Base-by-base conservation (phyloP, 805 yeast species). In the Ogataea corticis region DNA sequence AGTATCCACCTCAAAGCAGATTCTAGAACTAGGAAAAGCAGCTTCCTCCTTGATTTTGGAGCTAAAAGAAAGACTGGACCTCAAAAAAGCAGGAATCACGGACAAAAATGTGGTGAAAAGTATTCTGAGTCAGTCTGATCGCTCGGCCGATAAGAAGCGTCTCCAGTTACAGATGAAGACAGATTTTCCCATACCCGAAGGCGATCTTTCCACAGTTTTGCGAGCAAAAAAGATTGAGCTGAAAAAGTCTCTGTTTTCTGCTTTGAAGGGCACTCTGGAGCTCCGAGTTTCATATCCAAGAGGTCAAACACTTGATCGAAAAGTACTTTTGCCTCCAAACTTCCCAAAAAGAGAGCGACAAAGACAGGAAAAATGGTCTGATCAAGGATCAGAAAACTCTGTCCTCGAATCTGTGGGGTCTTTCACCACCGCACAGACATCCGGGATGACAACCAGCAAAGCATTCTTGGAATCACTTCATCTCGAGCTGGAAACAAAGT, bases 71-170 rank as follows among this genome's bases (percentile, higher is more conserved):
- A 47, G 32, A 4, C 14, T 12, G 2, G 25, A 39, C 1, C 38
- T 54, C 17, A 37, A 42, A 27, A 30, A 44, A 6, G 32, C 33
- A 11, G 58, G 53, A 7, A 46, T 56, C 12, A 36, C 39, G 2
- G 52, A 49, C 35, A 33, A 31, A 4, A n/a, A 16, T 10, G 42
- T 42, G 13, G 14, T 45, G 19, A 36, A 41, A 2, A 23, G 29
- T 31, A 29, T 42, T 6, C 32, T 47, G 6, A 6, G 14, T 5
- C 23, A 19, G 17, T 4, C 12, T 13, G 17, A 13, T 13, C 13
- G 3, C 6, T 17, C 9, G 25, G 7, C 9, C 7, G 25, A 21
- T 10, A 28, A 37, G 32, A 37, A 37, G n/a, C 14, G 9, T 14
- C 11, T 10, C 7, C 32, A 25, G 21, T 25, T 37, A 7, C 18